Evolutionary conservation across 2,329 filamentous ascomycete genomes (phyloP), one percentile per base, ranked within the genome.

Genomic region (Ceratocystis destructans): DNA sequence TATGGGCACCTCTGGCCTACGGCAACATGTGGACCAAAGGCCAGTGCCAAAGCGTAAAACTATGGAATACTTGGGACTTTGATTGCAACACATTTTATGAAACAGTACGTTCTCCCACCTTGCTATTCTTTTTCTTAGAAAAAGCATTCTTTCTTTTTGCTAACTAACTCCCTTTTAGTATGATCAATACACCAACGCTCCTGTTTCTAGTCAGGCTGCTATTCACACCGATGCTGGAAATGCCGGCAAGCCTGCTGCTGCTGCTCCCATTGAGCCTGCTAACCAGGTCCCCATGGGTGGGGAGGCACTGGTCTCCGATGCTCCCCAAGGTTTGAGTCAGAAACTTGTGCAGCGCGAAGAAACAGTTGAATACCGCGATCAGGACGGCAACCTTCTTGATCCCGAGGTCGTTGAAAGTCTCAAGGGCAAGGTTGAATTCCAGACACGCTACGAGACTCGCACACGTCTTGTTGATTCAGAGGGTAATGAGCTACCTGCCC

Each of bases 41-140:
- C 68, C 87, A 94, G 73, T 99, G 94, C 81, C 86, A 85, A 71
- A 85, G 85, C 66, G 87, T 94, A 69, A 97, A 97, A 80, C 79
- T 99, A 12, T 87, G 97, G 73, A 79, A 82, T 67, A 87, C 85
- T 1, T 99, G 94, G 94, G 94, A 99, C 75, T 99, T 93, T 83
- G 94, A 99, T 76, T 99, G 94, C 83, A 96, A 96, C 76, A 92
- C 84, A 68, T 99, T 99, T 79, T 80, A 87, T 71, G 86, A 87
- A 70, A 86, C 85, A 74, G 92, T 96, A 86, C 87, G 64, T 64
- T n/a, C 12, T 50, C 33, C 41, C 5, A 25, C 17, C 20, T 33
- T 33, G 25, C 15, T 37, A 31, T 31, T 33, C 37, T 4, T 41
- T 15, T 12, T 41, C 12, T 41, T 41, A 41, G 8, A 37, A 37